Percentiles rank a stretch among this genome's conserved stretches.
Evolutionary conservation across 2,329 filamentous ascomycete genomes (phyloP).

Genomic region (Coniochaeta sp.): DNA sequence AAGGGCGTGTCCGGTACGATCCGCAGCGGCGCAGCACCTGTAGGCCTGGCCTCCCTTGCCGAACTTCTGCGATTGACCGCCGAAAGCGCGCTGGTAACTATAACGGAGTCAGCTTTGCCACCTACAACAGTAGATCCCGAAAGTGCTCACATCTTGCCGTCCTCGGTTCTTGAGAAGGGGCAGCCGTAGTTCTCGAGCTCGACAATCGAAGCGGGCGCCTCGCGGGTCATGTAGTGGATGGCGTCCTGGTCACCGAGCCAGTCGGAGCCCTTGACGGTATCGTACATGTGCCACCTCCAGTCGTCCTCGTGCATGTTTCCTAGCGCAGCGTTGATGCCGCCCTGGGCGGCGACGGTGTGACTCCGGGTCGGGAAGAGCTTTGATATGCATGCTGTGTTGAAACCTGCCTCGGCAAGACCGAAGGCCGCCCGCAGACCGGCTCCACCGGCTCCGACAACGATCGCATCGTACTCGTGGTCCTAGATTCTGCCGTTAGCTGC

Average conservation of each 20-base stretch:
- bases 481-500: constrained; percentile 25
- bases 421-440: constrained; percentile 77
- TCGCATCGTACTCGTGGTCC: constrained; percentile 98
- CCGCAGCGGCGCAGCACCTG: constrained; percentile 91
- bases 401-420: constrained; percentile 79
- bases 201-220: constrained; percentile 84
- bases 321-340: constrained; percentile 81
- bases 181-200: constrained; percentile 97
- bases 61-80: constrained; percentile 90
- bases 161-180: constrained; percentile 92
- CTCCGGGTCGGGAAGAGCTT: constrained; percentile 83
- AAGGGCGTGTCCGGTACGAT: constrained; percentile 94
- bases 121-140: not conserved
- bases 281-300: constrained; percentile 99
- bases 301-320: constrained; percentile 98
- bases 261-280: constrained; percentile 95
- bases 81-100: constrained; percentile 95
- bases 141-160: constrained; percentile 74
- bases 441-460: constrained; percentile 84
- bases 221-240: constrained; percentile 97
- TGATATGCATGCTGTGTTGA: constrained; percentile 82
- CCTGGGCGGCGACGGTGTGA: constrained; percentile 76
- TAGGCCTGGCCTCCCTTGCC: constrained; percentile 98
- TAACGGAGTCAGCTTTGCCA: constrained; percentile 13
- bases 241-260: constrained; percentile 97